phyloP scores from a whole-genome alignment of 768 basidiomycete genomes.

The Boletus sensibilis region DNA sequence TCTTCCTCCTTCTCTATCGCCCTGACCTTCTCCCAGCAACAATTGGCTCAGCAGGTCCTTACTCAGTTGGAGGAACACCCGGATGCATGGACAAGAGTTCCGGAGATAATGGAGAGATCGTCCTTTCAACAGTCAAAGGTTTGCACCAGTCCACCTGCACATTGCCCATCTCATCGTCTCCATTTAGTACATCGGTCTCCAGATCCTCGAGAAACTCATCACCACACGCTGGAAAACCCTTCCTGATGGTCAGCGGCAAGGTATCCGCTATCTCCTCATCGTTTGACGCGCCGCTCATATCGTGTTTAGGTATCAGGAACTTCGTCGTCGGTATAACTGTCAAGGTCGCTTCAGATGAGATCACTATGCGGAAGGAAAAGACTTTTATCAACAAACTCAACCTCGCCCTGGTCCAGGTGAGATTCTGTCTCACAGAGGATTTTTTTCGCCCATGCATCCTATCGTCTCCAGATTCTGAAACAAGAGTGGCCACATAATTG shows the following conservation, averaged over 20 bases:
- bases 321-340: constrained; percentile 93
- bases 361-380: constrained; percentile 86
- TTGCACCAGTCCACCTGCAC: background rate
- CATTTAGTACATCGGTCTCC: constrained; percentile 87
- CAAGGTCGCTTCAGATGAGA: constrained; percentile 90
- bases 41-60: constrained; percentile 88
- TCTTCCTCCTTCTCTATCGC: background rate
- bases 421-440: constrained; percentile 17
- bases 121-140: constrained; percentile 87
- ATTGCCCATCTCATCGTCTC: constrained; percentile 14
- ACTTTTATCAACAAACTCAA: constrained; percentile 96
- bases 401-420: constrained; percentile 89
- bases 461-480: constrained; percentile 76
- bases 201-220: constrained; percentile 95
- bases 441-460: constrained; percentile 3
- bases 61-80: constrained; percentile 96
- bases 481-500: constrained; percentile 99
- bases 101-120: constrained; percentile 85
- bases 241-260: constrained; percentile 91
- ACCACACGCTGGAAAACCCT: constrained; percentile 94
- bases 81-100: constrained; percentile 96
- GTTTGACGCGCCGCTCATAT: constrained; percentile 10
- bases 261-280: constrained; percentile 36
- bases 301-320: constrained; percentile 79
- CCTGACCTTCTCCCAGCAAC: constrained; percentile 61